Conservation (phyloP, 805 yeast genomes). For the Lipomyces orientalis region DNA sequence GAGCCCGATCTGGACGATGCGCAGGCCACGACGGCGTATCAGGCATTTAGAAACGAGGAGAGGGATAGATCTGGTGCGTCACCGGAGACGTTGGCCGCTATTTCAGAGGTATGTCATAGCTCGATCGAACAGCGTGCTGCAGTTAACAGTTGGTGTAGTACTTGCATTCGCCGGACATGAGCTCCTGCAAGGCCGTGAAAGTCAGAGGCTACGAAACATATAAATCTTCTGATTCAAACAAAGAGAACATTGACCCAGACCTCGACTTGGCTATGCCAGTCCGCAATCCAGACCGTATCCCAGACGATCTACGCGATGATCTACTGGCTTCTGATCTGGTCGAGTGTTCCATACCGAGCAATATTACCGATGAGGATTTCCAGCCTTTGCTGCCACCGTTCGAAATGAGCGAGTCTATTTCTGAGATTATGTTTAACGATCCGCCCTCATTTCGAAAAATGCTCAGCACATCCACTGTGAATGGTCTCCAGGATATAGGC, state of each 20-base stretch:
- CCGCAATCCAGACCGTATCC: not conserved
- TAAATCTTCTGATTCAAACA: conserved; percentile 16
- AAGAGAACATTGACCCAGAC: conserved; percentile 31
- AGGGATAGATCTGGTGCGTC: conserved; percentile 11
- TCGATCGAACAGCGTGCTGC: not conserved
- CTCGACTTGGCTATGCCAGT: not conserved
- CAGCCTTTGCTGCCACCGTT: conserved; percentile 9
- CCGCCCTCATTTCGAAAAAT: not conserved
- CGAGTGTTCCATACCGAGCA: not conserved
- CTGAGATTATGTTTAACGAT: conserved; percentile 18
- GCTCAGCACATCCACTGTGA: not conserved
- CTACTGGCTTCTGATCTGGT: not conserved
- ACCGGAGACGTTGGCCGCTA: conserved; percentile 28
- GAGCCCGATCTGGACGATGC: not conserved
- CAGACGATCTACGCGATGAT: not conserved
- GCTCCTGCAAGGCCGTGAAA: not conserved
- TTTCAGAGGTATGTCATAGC: conserved; percentile 15
- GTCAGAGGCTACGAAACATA: not conserved
- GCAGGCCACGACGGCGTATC: not conserved
- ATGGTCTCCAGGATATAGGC: not conserved
- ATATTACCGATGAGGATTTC: not conserved
- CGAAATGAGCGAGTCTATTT: conserved; percentile 20
- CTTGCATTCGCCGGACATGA: not conserved
- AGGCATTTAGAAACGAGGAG: not conserved
- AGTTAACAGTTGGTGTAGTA: not conserved